A percentile compares a stretch with the other conserved stretches of the same genome.
Evolutionary conservation across 345 rosid genomes (phyloP).

Genomic region (Chamaenerion angustifolium): DNA sequence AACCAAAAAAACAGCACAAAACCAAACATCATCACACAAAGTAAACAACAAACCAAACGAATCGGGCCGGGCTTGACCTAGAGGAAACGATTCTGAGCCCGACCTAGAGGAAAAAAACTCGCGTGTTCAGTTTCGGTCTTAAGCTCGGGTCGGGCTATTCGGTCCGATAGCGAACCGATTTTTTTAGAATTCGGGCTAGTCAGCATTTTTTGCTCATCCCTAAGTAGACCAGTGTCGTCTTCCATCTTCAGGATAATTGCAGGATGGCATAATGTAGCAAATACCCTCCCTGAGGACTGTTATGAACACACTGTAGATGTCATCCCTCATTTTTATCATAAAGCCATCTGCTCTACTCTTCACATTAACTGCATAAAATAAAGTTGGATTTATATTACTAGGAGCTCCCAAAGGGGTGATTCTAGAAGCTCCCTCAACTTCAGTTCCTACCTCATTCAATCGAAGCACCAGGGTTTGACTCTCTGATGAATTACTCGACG

Average conservation of each 20-base stretch:
- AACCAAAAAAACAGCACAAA: no score
- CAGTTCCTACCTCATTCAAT: slow-evolving; percentile 27
- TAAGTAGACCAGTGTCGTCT: slow-evolving; percentile 95
- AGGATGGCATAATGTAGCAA: slow-evolving; percentile 79
- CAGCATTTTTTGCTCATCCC: no score
- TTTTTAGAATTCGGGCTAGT: no score
- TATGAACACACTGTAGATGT: slow-evolving; percentile 65
- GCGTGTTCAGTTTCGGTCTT: no score
- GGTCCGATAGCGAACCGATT: no score
- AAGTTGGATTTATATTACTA: slow-evolving; percentile 3
- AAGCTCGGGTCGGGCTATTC: no score
- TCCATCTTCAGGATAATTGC: slow-evolving; percentile 97
- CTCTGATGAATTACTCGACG: slow-evolving; percentile 70
- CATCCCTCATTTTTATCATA: slow-evolving; percentile 89
- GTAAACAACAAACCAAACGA: no score
- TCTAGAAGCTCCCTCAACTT: slow-evolving; percentile 35
- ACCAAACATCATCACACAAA: no score
- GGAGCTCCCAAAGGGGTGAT: slow-evolving; percentile 21
- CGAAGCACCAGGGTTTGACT: slow-evolving; percentile 43
- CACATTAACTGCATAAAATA: slow-evolving; percentile 57
- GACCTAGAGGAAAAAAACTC: no score
- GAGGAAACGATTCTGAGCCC: no score
- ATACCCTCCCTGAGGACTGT: slow-evolving; percentile 82
- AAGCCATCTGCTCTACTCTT: slow-evolving; percentile 83
- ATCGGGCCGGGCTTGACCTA: no score